phyloP scores from a whole-genome alignment of 1,284 basidiomycete genomes.

The Malassezia sp. region DNA sequence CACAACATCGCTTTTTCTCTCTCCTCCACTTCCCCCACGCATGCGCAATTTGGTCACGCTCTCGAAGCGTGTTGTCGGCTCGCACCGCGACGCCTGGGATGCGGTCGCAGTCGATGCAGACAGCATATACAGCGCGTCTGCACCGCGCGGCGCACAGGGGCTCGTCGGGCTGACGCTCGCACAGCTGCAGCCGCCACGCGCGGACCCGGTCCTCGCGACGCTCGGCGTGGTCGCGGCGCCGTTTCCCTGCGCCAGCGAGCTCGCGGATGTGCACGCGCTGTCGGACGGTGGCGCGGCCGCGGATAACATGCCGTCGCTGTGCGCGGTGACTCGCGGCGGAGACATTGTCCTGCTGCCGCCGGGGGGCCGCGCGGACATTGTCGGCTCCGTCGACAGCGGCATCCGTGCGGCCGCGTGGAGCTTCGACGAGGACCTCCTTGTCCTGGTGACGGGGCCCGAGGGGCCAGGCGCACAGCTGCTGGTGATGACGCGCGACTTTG shows the following conservation, averaged over 20 bases:
- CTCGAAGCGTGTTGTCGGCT: neutral
- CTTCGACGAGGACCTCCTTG: constrained; percentile 75
- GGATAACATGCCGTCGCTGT: constrained; percentile 27
- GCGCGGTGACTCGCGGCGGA: constrained; percentile 32
- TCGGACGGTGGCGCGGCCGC: constrained; percentile 34
- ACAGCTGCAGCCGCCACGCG: neutral
- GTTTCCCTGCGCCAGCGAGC: neutral
- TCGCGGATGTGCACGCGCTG: constrained; percentile 31
- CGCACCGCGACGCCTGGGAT: constrained; percentile 3
- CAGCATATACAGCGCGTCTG: constrained; percentile 1
- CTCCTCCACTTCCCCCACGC: neutral
- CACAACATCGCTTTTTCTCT: neutral
- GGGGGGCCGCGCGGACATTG: constrained; percentile 21
- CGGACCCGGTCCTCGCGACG: constrained; percentile 8
- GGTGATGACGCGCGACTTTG: constrained; percentile 77
- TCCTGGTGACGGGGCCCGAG: constrained; percentile 49
- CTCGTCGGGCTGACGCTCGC: constrained; percentile 7
- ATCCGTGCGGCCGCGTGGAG: constrained; percentile 75
- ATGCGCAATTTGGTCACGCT: constrained; percentile 13
- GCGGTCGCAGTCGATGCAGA: constrained; percentile 7
- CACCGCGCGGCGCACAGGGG: neutral
- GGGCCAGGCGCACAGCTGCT: constrained; percentile 60
- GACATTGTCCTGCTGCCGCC: constrained; percentile 34
- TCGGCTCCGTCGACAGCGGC: constrained; percentile 70
- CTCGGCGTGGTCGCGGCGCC: constrained; percentile 8